A percentile compares a stretch with the other conserved stretches of the same genome.
These are phyloP conservation scores for Carex scoparia DNA, from an alignment of 176 grass and related monocot genomes.

Conservation along the genomic window DNA sequence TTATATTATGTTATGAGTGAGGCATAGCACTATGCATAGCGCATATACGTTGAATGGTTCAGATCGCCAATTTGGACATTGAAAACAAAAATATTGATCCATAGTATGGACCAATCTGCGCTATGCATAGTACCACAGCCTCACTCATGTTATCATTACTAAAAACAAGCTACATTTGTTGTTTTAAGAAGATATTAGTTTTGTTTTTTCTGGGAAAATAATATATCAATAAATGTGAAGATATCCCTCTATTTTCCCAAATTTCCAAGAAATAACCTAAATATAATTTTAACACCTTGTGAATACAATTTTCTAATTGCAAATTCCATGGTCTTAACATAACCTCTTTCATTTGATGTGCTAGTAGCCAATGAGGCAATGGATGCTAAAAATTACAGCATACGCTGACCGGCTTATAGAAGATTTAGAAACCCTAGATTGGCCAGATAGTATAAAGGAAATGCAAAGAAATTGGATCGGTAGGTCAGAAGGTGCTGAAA, in stretches of 20 bases:
- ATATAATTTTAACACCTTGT: background rate
- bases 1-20: background rate
- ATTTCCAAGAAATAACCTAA: background rate
- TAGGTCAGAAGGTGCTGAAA: conserved; percentile 80
- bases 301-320: background rate
- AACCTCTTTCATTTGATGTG: conserved; percentile 6
- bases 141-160: background rate
- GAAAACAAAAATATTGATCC: too few species aligned
- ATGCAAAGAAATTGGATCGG: conserved; percentile 99
- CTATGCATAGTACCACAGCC: too few species aligned
- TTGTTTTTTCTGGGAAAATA: background rate
- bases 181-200: background rate
- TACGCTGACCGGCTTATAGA: conserved; percentile 94
- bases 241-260: background rate
- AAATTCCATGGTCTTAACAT: conserved; percentile 3
- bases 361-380: conserved; percentile 92
- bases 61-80: too few species aligned
- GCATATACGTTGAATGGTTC: too few species aligned
- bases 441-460: conserved; percentile 97
- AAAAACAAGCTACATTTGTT: background rate
- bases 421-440: conserved; percentile 86
- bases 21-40: too few species aligned
- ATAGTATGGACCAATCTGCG: too few species aligned
- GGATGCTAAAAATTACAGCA: conserved; percentile 95
- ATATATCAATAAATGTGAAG: background rate